phyloP scores from a whole-genome alignment of 768 basidiomycete genomes.

The Tephrocybe sp. region DNA sequence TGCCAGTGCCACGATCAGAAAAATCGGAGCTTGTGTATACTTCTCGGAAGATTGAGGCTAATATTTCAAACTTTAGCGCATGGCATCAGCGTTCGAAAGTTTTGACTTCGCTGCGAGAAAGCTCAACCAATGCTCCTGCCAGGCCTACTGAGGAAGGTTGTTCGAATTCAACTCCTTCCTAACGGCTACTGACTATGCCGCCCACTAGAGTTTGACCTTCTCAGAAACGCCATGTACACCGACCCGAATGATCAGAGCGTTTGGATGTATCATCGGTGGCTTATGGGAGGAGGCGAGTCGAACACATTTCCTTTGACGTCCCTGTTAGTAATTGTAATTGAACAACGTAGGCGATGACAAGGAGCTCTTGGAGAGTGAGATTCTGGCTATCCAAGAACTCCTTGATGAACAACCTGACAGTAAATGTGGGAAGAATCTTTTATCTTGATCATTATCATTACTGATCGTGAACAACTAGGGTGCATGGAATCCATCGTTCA shows the following conservation, averaged over 20 bases:
- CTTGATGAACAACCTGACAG: conserved; percentile 89
- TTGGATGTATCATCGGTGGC: conserved; percentile 99
- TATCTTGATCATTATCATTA: background rate
- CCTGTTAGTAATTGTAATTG: background rate
- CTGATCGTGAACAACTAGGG: conserved; percentile 52
- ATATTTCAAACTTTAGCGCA: conserved; percentile 97
- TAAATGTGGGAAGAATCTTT: conserved; percentile 62
- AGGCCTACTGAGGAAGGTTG: conserved; percentile 71
- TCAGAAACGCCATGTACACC: conserved; percentile 93
- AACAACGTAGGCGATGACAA: conserved; percentile 53
- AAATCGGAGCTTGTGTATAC: conserved; percentile 84
- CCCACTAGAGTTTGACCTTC: conserved; percentile 81
- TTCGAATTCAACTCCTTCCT: background rate
- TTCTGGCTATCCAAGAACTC: conserved; percentile 77
- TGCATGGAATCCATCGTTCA: conserved; percentile 91
- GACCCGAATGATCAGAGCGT: conserved; percentile 96
- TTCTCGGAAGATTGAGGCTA: conserved; percentile 85
- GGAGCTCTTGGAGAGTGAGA: conserved; percentile 68
- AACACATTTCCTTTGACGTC: background rate
- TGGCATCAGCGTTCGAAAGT: conserved; percentile 98
- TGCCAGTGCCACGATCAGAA: conserved; percentile 57
- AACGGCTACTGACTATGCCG: background rate
- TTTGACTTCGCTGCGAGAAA: conserved; percentile 63
- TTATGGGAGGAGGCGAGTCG: conserved; percentile 77
- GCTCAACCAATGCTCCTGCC: conserved; percentile 47